phyloP scores from a whole-genome alignment of 2,329 filamentous ascomycete genomes.

The Aquanectria penicillioides region DNA sequence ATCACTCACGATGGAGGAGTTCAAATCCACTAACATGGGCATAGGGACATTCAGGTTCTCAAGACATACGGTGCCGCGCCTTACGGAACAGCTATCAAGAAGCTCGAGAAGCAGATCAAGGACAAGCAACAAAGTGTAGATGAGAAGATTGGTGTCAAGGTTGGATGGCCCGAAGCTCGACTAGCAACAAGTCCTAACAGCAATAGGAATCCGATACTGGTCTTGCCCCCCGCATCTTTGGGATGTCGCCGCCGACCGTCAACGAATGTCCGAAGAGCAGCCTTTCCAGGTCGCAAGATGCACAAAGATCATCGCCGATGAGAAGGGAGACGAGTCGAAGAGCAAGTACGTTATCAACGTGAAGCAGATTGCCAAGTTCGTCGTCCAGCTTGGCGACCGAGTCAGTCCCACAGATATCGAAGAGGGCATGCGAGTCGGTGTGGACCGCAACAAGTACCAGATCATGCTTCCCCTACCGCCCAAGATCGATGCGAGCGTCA shows the following conservation, averaged over 20 bases:
- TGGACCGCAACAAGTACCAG: conserved; percentile 99
- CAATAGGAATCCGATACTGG: conserved; percentile 94
- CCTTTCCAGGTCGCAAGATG: conserved; percentile 96
- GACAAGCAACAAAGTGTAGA: conserved; percentile 98
- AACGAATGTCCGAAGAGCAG: conserved; percentile 98
- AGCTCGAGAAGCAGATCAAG: conserved; percentile 99
- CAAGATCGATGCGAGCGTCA: conserved; percentile 98
- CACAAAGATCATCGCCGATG: conserved; percentile 98
- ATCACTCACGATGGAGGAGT: background rate
- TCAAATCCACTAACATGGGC: conserved; percentile 36
- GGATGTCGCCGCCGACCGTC: conserved; percentile 97
- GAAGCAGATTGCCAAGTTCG: conserved; percentile 99
- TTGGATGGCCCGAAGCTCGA: conserved; percentile 45
- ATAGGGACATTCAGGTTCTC: conserved; percentile 96
- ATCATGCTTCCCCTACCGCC: conserved; percentile 95
- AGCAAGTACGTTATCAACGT: conserved; percentile 99
- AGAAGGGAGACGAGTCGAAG: conserved; percentile 92
- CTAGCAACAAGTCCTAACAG: conserved; percentile 30
- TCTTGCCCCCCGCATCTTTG: conserved; percentile 98
- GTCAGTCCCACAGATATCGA: conserved; percentile 99
- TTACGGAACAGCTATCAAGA: conserved; percentile 93
- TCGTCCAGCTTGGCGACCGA: conserved; percentile 95
- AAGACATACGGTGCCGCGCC: conserved; percentile 99
- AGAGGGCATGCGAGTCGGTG: conserved; percentile 98
- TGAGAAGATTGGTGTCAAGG: conserved; percentile 94